A percentile compares a stretch with the other conserved stretches of the same genome.
Conservation (phyloP, 352 stramenopile species). For the Phytophthora palmivora region DNA sequence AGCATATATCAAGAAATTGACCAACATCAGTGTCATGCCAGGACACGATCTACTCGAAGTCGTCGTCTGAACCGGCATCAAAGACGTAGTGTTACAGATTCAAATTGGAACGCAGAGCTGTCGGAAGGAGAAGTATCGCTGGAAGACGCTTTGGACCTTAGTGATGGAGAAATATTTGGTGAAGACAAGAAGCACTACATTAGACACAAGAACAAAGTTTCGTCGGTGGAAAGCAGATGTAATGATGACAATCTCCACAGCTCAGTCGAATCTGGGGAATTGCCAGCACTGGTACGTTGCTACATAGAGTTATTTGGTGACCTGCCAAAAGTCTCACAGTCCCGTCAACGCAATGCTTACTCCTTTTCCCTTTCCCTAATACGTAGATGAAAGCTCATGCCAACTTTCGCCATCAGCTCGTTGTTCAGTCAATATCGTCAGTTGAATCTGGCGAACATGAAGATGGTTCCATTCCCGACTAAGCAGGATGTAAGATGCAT, state of each 20-base stretch:
- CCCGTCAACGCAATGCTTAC: slow-evolving; percentile 3
- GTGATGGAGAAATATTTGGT: slow-evolving; percentile 73
- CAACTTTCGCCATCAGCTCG: slow-evolving; percentile 27
- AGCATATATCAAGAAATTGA: slow-evolving; percentile 24
- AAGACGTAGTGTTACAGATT: slow-evolving; percentile 33
- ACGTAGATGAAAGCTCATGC: slow-evolving; percentile 27
- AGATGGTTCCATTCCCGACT: slow-evolving; percentile 24
- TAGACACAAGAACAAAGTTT: slow-evolving; percentile 33
- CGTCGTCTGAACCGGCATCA: slow-evolving; percentile 2
- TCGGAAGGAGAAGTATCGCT: slow-evolving; percentile 51
- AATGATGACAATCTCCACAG: slow-evolving; percentile 21
- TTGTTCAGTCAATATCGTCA: slow-evolving; percentile 33
- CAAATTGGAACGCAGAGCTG: slow-evolving; percentile 43
- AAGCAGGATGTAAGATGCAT: slow-evolving; percentile 1
- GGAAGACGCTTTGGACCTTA: slow-evolving; percentile 44
- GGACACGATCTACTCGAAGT: background rate
- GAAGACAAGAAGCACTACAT: slow-evolving; percentile 31
- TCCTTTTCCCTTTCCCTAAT: slow-evolving; percentile 10
- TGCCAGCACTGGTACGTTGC: slow-evolving; percentile 34
- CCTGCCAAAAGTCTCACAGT: background rate
- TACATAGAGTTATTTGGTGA: slow-evolving; percentile 1
- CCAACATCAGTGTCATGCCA: slow-evolving; percentile 15
- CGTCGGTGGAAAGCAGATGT: slow-evolving; percentile 1
- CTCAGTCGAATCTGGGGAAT: slow-evolving; percentile 68
- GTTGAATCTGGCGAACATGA: slow-evolving; percentile 43